Evolutionary conservation across 805 yeast species (phyloP).

Genomic region (Ogataea salicorniae): DNA sequence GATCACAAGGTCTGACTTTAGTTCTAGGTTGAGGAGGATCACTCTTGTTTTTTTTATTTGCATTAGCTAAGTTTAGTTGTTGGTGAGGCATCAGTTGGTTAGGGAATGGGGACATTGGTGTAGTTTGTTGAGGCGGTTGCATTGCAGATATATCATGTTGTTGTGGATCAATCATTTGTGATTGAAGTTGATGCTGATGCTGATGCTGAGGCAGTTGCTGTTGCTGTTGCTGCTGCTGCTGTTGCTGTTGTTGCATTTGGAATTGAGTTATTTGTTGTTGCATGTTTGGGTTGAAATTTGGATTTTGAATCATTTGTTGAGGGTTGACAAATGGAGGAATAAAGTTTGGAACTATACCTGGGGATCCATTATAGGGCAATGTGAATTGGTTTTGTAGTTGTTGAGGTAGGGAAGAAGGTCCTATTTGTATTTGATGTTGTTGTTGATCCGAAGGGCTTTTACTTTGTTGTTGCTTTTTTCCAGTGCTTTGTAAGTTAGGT

Average conservation of each 20-base stretch:
- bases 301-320: constrained; percentile 3
- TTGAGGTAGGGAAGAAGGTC: neutral
- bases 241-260: constrained; percentile 4
- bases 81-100: neutral
- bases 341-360: neutral
- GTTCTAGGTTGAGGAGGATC: constrained; percentile 36
- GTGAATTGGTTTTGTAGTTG: neutral
- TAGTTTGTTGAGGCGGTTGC: neutral
- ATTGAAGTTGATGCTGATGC: neutral
- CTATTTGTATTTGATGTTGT: neutral
- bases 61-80: no score
- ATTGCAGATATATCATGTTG: neutral
- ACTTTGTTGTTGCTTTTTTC: neutral
- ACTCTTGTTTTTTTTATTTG: constrained; percentile 6
- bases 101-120: neutral
- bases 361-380: neutral
- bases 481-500: neutral
- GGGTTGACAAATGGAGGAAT: constrained; percentile 1
- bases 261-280: neutral
- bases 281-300: constrained; percentile 4
- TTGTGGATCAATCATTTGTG: neutral
- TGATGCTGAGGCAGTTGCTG: no score
- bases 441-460: neutral
- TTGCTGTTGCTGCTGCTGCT: no score
- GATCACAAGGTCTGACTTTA: constrained; percentile 69